Percentiles rank a stretch among this genome's conserved stretches.
Evolutionary conservation across 2,329 filamentous ascomycete species (phyloP).

Genomic region (Leptographium wingfieldii): DNA sequence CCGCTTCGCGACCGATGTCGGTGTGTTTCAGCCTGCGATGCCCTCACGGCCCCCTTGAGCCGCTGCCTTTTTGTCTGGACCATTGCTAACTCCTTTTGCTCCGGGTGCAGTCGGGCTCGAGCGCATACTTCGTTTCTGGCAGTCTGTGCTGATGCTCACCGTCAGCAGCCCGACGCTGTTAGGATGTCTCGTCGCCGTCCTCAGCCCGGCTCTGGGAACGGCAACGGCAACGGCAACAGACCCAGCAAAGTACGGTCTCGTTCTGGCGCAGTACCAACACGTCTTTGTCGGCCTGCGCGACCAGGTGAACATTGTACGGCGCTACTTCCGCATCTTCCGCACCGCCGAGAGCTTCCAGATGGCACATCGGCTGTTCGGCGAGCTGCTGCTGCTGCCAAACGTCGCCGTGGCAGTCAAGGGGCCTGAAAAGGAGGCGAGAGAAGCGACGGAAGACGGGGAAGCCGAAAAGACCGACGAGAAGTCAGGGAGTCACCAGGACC

Average conservation of each 20-base stretch:
- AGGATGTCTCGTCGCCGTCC: constrained; percentile 15
- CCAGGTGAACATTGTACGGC: constrained; percentile 37
- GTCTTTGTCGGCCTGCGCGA: constrained; percentile 20
- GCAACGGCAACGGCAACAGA: background rate
- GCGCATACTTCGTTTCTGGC: constrained; percentile 44
- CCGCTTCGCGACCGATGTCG: constrained; percentile 33
- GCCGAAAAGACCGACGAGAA: background rate
- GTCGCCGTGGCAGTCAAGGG: too few relatives aligned
- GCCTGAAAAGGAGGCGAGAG: background rate
- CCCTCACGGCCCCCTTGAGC: background rate
- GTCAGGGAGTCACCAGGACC: too few relatives aligned
- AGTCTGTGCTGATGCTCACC: constrained; percentile 37
- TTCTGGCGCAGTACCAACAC: constrained; percentile 13
- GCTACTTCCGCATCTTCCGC: constrained; percentile 56
- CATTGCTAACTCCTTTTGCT: background rate
- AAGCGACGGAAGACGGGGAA: background rate
- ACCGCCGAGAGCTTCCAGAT: constrained; percentile 48
- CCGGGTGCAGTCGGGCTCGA: constrained; percentile 41
- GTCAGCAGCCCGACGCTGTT: constrained; percentile 30
- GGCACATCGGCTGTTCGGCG: constrained; percentile 30
- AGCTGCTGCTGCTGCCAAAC: background rate
- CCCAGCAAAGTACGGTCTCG: background rate
- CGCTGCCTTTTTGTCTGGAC: too few relatives aligned
- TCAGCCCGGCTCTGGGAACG: background rate
- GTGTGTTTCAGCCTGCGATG: constrained; percentile 18